Evolutionary conservation across 1,139 yeast species (phyloP).

Genomic region (Candida pseudoviswanathii): DNA sequence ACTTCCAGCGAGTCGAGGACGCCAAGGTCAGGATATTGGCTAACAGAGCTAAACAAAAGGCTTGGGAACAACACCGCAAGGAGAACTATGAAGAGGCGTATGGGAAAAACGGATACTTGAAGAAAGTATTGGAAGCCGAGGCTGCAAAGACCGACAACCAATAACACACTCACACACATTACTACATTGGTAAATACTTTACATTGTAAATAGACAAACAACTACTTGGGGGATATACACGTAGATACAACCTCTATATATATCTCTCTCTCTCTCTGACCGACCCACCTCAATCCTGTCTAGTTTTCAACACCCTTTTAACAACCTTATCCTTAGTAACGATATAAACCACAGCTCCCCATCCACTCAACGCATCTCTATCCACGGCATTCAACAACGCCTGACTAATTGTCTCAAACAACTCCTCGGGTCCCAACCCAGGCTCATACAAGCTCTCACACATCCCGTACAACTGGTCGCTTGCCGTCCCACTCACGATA

Average conservation of each 20-base stretch:
- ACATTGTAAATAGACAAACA: conserved; percentile 4
- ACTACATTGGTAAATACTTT: background rate
- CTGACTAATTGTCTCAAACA: conserved; percentile 95
- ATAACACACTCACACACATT: background rate
- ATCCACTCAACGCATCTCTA: conserved; percentile 96
- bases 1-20: conserved; percentile 70
- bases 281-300: conserved; percentile 70
- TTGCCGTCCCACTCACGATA: conserved; percentile 95
- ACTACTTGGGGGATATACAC: background rate
- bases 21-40: conserved; percentile 63
- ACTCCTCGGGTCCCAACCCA: conserved; percentile 87
- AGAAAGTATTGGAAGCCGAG: conserved; percentile 57
- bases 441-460: conserved; percentile 98
- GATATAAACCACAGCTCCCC: conserved; percentile 97
- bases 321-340: conserved; percentile 90
- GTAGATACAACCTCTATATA: background rate
- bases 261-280: background rate
- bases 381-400: conserved; percentile 93
- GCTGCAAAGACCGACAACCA: conserved; percentile 10
- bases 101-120: conserved; percentile 75
- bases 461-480: conserved; percentile 97
- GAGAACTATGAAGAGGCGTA: conserved; percentile 73
- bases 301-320: conserved; percentile 84
- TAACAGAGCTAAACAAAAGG: conserved; percentile 59
- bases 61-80: conserved; percentile 57